Evolutionary conservation across 139 green algal species (phyloP).

Genomic region (Ulvella scutata): DNA sequence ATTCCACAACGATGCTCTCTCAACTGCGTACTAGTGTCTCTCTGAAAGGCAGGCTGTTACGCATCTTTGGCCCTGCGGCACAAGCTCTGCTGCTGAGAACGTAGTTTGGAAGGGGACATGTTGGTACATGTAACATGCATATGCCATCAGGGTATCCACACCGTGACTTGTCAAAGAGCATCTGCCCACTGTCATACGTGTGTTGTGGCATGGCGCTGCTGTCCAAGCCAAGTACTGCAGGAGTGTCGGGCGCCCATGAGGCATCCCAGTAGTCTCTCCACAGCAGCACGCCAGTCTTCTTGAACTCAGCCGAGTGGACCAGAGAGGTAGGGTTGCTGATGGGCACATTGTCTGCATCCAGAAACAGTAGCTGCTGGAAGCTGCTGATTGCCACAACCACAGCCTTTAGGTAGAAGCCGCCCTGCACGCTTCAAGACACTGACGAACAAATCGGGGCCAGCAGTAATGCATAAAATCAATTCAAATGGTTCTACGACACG

Average conservation of each 20-base stretch:
- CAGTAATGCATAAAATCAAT: no score
- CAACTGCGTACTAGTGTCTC: no score
- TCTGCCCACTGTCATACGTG: slow-evolving; percentile 18
- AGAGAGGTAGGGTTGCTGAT: slow-evolving; percentile 26
- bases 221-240: slow-evolving; percentile 7
- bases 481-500: no score
- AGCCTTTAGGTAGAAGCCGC: not conserved
- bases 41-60: no score
- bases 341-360: slow-evolving; percentile 44
- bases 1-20: no score
- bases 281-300: slow-evolving; percentile 26
- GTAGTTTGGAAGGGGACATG: no score
- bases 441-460: no score
- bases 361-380: slow-evolving; percentile 30
- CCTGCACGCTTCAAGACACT: not conserved
- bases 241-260: slow-evolving; percentile 19
- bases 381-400: not conserved
- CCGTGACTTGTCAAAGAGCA: slow-evolving; percentile 20
- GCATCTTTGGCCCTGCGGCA: no score
- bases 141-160: not conserved
- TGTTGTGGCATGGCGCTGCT: not conserved
- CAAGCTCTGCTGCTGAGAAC: no score
- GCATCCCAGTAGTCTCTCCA: slow-evolving; percentile 47
- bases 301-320: slow-evolving; percentile 20
- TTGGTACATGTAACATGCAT: not conserved